Evolutionary conservation across 768 basidiomycete species (phyloP), one percentile per base, ranked within the genome.

Genomic region (Suillus lakei): DNA sequence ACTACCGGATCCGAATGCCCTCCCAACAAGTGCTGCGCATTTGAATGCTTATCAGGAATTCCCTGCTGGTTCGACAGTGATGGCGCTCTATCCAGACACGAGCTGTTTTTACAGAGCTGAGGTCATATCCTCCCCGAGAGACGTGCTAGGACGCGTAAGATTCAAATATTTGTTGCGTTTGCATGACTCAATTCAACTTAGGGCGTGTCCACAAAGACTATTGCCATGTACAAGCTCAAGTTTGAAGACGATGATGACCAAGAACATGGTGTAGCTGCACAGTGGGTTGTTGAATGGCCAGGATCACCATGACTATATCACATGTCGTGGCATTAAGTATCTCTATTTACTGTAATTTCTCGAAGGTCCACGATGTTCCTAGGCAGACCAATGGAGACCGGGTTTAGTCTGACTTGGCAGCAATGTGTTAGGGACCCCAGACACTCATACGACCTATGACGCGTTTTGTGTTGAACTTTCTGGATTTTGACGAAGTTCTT

Each of bases 191-290:
- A 61, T 59, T 53, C 54, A 12, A 65, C 65, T 36, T 50, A 77
- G 76, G 69, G 70, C 8, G 64, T 61, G 5, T 81, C 84, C 34
- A 76, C 83, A 26, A 89, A 86, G 70, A 77, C 83, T 64, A 79
- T 81, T 60, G 84, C 87, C 1, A 79, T 79, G 63, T 95, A 95
- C 77, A 90, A 90, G 75, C 83, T 95, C 30, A 92, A 91, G 72
- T 95, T 95, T 68, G 93, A 95, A 74, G 93, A 95, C 68, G 93
- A 95, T 68, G 93, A 93, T 68, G 90, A 92, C 71, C 91, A 91
- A 75, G 90, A 91, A 65, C 91, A 93, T 70, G 71, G 83, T 41
- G 91, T 95, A 28, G 79, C 85, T n/a, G 90, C 91, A 1, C 87
- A 91, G 60, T 88, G 84, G 84, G 93, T 95, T 9, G 92, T 95